Base-by-base conservation (phyloP, 345 rosid genomes). In the Gossypium sturtianum region DNA sequence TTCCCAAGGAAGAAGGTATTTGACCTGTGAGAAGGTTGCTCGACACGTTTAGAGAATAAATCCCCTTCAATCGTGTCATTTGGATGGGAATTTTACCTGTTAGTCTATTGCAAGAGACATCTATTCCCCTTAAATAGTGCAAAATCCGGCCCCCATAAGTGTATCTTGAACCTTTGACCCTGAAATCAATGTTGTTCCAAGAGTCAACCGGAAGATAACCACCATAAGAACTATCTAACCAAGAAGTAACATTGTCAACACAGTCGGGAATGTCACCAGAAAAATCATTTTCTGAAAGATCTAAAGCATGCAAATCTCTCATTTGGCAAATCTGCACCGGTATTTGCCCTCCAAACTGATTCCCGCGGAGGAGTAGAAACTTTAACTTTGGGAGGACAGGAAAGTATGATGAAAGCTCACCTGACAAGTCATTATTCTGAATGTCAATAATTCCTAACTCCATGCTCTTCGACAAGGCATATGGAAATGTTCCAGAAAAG, bases 81-180 rank as follows among this genome's bases (percentile, higher is more conserved):
- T 73, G 64, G 15, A 8, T 7, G 27, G 77, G 81, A 51, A 79
- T 63, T 34, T 10, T 22, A 13, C 82, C 82, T 52, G 53, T 65
- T 43, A 79, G 64, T 49, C 20, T 45, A 49, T 79, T 79, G 34
- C 0, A 44, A 5, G 82, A 75, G 0, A 79, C 2, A 49, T 75
- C 82, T 20, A 79, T 41, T n/a, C 7, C 58, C 9, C 0, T 23
- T 23, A 19, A 2, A 2, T 7, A 9, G 0, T 0, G 4, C 0
- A 29, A 29, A 3, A 3, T 0, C 0, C 0, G 0, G 2, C 0
- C 34, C 0, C 0, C 3, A 29, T 0, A 29, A 29, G 3, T 29
- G 0, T 0, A 0, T 29, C 34, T 29, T 0, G 0, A 0, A 29
- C 5, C 5, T 0, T 3, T 3, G 34, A 0, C 0, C 5, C 0